These are phyloP conservation scores for Pisolithus tinctorius DNA, from an alignment of 768 basidiomycete genomes.

Conservation along the genomic window DNA sequence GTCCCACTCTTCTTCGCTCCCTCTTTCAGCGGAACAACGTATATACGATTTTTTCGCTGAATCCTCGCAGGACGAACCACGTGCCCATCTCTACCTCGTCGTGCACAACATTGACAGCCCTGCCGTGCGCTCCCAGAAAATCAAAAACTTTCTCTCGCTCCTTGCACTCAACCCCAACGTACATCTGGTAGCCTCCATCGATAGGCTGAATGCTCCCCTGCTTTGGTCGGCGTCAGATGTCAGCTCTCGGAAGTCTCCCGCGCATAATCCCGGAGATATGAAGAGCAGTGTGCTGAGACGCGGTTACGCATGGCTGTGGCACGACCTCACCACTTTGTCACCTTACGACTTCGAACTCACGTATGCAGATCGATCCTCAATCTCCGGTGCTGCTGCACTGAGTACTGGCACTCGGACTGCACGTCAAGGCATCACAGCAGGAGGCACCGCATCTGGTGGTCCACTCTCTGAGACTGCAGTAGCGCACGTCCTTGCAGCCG, in stretches of 20 bases:
- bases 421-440: conserved; percentile 22
- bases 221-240: conserved; percentile 74
- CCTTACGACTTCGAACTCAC: conserved; percentile 77
- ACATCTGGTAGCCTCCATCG: conserved; percentile 79
- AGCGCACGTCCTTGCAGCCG: conserved; percentile 75
- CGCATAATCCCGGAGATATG: conserved; percentile 12
- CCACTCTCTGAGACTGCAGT: conserved; percentile 72
- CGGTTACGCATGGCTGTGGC: conserved; percentile 78
- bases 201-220: conserved; percentile 78
- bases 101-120: conserved; percentile 87
- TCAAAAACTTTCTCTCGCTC: conserved; percentile 60
- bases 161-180: conserved; percentile 70
- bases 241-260: conserved; percentile 41
- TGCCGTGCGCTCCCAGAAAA: conserved; percentile 55
- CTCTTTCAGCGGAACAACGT: conserved; percentile 47
- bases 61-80: conserved; percentile 12
- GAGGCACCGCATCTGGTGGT: conserved; percentile 22
- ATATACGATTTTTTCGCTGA: conserved; percentile 58
- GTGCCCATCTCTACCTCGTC: conserved; percentile 61
- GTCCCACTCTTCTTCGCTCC: conserved; percentile 1
- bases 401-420: conserved; percentile 22
- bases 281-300: conserved; percentile 21
- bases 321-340: conserved; percentile 82
- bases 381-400: conserved; percentile 42
- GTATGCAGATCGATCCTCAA: conserved; percentile 56